Conservation (phyloP, 2,329 filamentous ascomycete species). For the Aspergillus eucalypticola region DNA sequence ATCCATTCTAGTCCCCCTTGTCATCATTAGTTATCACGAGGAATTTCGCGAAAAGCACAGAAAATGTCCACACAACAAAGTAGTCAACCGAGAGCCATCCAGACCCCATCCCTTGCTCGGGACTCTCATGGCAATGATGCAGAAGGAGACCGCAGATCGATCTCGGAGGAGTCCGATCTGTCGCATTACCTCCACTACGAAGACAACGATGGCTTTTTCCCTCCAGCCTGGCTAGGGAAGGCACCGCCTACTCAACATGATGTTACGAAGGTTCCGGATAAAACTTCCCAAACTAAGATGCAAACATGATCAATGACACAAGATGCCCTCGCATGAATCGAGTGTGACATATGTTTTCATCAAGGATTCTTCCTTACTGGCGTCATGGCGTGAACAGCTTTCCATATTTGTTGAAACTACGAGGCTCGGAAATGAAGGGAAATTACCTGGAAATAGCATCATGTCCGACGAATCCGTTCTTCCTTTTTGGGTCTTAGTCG, state of each 20-base stretch:
- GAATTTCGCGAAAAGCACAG: not conserved
- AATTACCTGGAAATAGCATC: too few species aligned
- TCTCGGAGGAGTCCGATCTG: conserved; percentile 22
- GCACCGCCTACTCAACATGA: conserved; percentile 6
- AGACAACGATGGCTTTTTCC: conserved; percentile 39
- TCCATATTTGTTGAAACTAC: too few species aligned
- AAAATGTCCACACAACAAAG: conserved; percentile 11
- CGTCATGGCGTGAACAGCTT: too few species aligned
- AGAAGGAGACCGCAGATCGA: conserved; percentile 5
- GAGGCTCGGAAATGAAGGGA: too few species aligned
- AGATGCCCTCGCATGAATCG: not conserved
- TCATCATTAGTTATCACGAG: not conserved
- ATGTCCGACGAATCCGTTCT: too few species aligned
- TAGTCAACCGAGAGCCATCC: not conserved
- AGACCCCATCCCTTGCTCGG: not conserved
- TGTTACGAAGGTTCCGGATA: not conserved
- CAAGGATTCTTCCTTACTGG: too few species aligned
- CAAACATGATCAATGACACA: not conserved
- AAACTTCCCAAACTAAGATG: not conserved
- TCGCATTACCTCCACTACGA: conserved; percentile 38
- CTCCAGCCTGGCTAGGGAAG: conserved; percentile 31
- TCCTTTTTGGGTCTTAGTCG: too few species aligned
- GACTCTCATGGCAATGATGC: not conserved
- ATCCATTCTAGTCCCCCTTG: not conserved
- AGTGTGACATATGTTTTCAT: not conserved